Evolutionary conservation across 2,329 filamentous ascomycete species (phyloP).

Genomic region (Teratosphaeria nubilosa): DNA sequence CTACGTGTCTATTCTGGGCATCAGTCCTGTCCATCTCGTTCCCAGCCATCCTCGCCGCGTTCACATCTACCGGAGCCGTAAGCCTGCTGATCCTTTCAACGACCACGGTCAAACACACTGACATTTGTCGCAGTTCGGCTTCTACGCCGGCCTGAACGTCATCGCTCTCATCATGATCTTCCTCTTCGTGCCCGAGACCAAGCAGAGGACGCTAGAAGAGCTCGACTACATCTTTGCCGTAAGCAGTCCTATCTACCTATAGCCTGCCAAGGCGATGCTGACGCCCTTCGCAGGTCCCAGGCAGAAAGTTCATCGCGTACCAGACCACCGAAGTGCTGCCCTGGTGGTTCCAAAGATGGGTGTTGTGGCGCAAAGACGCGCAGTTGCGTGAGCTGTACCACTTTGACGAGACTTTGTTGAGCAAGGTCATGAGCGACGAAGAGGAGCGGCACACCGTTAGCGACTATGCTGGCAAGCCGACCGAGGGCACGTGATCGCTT

Average conservation of each 20-base stretch:
- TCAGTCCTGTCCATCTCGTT: conserved; percentile 42
- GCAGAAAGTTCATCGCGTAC: conserved; percentile 24
- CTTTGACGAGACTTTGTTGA: conserved; percentile 2
- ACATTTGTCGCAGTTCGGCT: conserved; percentile 37
- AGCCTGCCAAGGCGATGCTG: not conserved
- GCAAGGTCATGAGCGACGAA: not conserved
- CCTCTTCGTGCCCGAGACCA: conserved; percentile 41
- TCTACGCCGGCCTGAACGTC: conserved; percentile 50
- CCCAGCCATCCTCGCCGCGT: conserved; percentile 36
- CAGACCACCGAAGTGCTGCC: conserved; percentile 30
- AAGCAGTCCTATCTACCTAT: not conserved
- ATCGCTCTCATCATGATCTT: conserved; percentile 55
- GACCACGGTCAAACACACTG: not conserved
- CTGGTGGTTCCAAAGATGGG: conserved; percentile 33
- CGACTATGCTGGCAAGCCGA: not conserved
- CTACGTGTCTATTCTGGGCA: conserved; percentile 39
- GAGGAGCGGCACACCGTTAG: not conserved
- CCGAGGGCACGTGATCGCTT: no score
- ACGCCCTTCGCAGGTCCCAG: conserved; percentile 23
- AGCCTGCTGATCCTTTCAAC: not conserved
- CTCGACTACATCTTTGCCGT: conserved; percentile 45
- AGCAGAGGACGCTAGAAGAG: conserved; percentile 40
- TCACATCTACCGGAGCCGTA: conserved; percentile 41
- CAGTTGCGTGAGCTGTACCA: conserved; percentile 10
- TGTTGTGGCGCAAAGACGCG: conserved; percentile 6